Evolutionary conservation across 306 rosid genomes (phyloP), one percentile per base, ranked within the genome.

Genomic region (Vicia sativa): DNA sequence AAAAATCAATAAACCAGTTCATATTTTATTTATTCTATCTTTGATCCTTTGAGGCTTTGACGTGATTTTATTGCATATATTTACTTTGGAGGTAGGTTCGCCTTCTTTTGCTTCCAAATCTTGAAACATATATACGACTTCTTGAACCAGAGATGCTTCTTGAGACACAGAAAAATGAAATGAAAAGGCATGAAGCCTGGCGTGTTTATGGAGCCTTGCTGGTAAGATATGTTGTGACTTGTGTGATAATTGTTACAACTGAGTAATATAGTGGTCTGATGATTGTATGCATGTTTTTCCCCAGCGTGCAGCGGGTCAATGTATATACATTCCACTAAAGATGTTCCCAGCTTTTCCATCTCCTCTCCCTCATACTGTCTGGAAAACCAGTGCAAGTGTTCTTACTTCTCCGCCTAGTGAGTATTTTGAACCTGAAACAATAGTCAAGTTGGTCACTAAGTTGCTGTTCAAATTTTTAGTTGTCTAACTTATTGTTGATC

Each of bases 141-240:
- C 93, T 89, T 76, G 96, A 89, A 83, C 91, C 89, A 66, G 91
- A 89, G 82, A 76, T 89, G 85, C 84, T 83, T 78, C 87, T 81
- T 21, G 89, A 85, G 83, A 85, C 77, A 78, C 87, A 89, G 83
- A 89, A 80, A 85, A 85, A 89, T 76, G 96, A 81, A 74, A 74
- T 89, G 78, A 89, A 87, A 87, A 83, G 93, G 82, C 86, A 87
- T 70, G 93, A 87, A 81, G 96, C 91, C 42, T 87, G 96, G 96
- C 93, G 86, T 71, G 96, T 89, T 67, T 87, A 85, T 54, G 91
- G 91, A 77, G 89, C 87, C 67, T 67, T 89, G 84, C 84, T 89
- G 89, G 96, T 89, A 83, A 79, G 81, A 71, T 46, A 46, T 46
- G 46, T 54, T 70, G 15, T 45, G 57, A 41, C 52, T 54, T 70